phyloP scores from a whole-genome alignment of 768 basidiomycete species.

The Mycena amicta region DNA sequence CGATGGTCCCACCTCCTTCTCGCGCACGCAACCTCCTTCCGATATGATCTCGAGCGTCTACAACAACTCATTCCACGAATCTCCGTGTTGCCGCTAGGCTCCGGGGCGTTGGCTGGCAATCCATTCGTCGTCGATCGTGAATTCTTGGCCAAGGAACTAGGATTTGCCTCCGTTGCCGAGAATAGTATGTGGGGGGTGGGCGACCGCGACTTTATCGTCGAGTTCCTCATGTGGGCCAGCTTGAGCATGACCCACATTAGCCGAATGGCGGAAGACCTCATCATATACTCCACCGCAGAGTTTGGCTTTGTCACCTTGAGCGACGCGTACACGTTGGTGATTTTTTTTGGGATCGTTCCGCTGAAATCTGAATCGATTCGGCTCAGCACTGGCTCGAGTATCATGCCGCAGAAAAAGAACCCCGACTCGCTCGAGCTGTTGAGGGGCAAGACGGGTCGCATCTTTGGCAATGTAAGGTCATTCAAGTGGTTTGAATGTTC shows the following conservation, averaged over 20 bases:
- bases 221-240: constrained; percentile 96
- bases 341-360: neutral
- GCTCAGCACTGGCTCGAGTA: constrained; percentile 93
- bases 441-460: constrained; percentile 91
- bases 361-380: neutral
- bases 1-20: constrained; percentile 97
- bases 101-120: constrained; percentile 94
- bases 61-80: constrained; percentile 84
- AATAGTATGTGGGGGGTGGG: constrained; percentile 97
- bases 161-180: constrained; percentile 85
- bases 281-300: constrained; percentile 95
- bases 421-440: constrained; percentile 95
- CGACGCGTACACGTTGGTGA: constrained; percentile 89
- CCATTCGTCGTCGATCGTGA: constrained; percentile 94
- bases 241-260: constrained; percentile 93
- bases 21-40: constrained; percentile 93
- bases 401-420: constrained; percentile 99
- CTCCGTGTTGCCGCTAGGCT: constrained; percentile 91
- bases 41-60: constrained; percentile 85
- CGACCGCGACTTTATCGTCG: constrained; percentile 95
- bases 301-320: constrained; percentile 96
- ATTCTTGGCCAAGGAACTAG: constrained; percentile 87
- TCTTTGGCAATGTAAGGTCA: constrained; percentile 89
- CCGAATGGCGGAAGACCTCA: constrained; percentile 92
- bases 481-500: too few relatives aligned